Percentiles rank a stretch among this genome's conserved stretches.
phyloP scores from a whole-genome alignment of 306 rosid species.

The Sicyos edulis region DNA sequence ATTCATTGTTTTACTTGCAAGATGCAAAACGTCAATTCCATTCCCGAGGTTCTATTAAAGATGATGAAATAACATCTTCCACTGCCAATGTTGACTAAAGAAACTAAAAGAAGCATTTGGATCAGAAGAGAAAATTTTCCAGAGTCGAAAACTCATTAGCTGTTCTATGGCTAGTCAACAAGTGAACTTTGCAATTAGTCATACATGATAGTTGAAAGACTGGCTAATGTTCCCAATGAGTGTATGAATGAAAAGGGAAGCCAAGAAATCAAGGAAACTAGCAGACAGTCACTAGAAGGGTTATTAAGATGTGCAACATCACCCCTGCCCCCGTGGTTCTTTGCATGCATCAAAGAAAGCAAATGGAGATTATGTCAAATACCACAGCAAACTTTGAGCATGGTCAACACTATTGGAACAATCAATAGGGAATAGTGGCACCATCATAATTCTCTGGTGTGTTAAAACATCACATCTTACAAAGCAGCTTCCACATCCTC shows the following conservation, averaged over 20 bases:
- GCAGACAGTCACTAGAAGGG: background rate
- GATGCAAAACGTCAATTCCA: background rate
- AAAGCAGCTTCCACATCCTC: constrained; percentile 8
- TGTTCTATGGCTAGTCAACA: background rate
- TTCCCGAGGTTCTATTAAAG: background rate
- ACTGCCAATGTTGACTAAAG: background rate
- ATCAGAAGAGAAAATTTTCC: background rate
- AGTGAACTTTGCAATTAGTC: background rate
- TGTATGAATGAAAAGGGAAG: background rate
- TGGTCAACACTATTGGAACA: background rate
- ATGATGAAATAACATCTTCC: background rate
- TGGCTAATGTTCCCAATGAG: background rate
- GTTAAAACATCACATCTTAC: background rate
- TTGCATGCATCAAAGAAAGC: background rate
- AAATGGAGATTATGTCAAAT: background rate
- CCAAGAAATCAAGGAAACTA: constrained; percentile 6
- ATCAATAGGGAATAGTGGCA: background rate
- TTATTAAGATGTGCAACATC: background rate
- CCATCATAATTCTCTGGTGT: background rate
- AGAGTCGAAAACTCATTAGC: background rate
- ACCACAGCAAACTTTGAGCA: background rate
- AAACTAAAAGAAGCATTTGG: background rate
- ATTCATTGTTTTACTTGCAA: background rate
- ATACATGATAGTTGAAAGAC: background rate
- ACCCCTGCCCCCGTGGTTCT: background rate